Conservation (phyloP, 2,329 filamentous ascomycete species). For the Colletotrichum siamense region DNA sequence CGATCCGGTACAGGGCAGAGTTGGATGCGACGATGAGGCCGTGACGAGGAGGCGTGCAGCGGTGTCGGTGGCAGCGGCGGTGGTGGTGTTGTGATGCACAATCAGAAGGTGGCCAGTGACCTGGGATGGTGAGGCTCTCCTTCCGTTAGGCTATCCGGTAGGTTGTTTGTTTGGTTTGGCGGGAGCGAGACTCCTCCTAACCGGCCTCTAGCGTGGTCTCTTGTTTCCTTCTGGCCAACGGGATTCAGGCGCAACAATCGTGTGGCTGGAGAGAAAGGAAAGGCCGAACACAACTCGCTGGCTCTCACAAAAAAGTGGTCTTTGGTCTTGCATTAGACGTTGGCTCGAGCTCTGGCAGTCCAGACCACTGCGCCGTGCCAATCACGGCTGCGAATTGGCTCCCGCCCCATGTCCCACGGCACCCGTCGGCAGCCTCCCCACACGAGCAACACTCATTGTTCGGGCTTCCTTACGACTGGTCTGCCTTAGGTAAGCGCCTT, state of each 20-base stretch:
- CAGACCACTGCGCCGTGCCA: background rate
- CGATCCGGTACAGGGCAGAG: background rate
- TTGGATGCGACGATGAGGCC: background rate
- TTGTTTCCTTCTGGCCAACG: background rate
- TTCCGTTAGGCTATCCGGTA: background rate
- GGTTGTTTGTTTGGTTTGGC: background rate
- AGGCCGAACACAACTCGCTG: background rate
- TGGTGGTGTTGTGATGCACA: background rate
- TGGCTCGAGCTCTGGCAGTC: constrained; percentile 11
- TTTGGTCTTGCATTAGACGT: constrained; percentile 20
- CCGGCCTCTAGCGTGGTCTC: background rate
- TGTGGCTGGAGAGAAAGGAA: constrained; percentile 11
- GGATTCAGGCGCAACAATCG: background rate
- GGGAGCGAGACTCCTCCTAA: background rate
- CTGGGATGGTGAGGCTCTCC: constrained; percentile 8
- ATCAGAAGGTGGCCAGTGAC: background rate
- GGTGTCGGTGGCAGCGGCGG: background rate
- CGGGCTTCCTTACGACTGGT: background rate
- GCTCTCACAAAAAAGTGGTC: background rate
- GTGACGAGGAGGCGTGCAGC: background rate
- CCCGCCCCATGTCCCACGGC: background rate
- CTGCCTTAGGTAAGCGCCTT: background rate
- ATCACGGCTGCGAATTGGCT: constrained; percentile 10
- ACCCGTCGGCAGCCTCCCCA: background rate
- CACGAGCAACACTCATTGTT: background rate